A percentile compares a stretch with the other conserved stretches of the same genome.
These are phyloP conservation scores for Alnus glutinosa DNA, from an alignment of 306 rosid genomes.

Conservation along the genomic window DNA sequence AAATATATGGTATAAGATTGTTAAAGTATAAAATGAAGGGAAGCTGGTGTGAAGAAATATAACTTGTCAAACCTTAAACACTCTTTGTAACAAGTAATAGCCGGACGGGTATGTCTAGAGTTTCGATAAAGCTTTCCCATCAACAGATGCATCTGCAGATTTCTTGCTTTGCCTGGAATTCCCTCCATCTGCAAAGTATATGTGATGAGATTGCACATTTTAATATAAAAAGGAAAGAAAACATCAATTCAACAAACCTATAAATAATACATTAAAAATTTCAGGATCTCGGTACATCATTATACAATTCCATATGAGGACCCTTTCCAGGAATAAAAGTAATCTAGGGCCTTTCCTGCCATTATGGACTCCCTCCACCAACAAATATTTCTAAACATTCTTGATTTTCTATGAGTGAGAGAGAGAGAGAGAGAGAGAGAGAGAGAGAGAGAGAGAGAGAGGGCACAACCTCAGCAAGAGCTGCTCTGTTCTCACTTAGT, in stretches of 20 bases:
- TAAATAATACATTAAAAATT: not conserved
- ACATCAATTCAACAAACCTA: conserved; percentile 18
- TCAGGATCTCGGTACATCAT: not conserved
- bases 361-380: conserved; percentile 19
- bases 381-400: conserved; percentile 8
- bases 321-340: conserved; percentile 3
- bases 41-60: conserved; percentile 17
- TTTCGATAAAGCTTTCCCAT: conserved; percentile 85
- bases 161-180: conserved; percentile 84
- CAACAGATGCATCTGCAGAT: conserved; percentile 80
- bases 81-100: conserved; percentile 88
- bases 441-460: conserved; percentile 7
- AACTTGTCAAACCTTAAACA: conserved; percentile 73
- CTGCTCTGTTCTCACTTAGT: conserved; percentile 79
- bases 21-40: conserved; percentile 21
- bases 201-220: conserved; percentile 5
- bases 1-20: not conserved
- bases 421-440: conserved; percentile 14
- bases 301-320: conserved; percentile 4
- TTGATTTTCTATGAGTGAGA: conserved; percentile 7
- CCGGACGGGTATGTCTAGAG: conserved; percentile 86
- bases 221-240: conserved; percentile 19
- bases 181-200: conserved; percentile 83
- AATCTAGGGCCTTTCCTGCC: conserved; percentile 17
- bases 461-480: conserved; percentile 74